phyloP scores from a whole-genome alignment of 495 filamentous ascomycete species.

The Penicillium ucsense region DNA sequence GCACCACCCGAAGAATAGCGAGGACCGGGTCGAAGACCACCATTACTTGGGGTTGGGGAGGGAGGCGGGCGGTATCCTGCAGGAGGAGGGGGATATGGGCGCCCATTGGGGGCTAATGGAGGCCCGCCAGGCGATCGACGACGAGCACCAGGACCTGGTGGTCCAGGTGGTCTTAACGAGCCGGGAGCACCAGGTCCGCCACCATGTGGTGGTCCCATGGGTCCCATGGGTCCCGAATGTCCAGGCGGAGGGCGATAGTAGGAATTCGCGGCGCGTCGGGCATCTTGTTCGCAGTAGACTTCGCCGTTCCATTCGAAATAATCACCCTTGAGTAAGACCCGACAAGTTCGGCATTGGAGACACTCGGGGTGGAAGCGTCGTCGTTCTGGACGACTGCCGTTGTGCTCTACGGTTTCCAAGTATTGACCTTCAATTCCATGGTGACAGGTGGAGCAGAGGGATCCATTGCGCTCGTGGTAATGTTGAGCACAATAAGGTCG shows the following conservation, averaged over 20 bases:
- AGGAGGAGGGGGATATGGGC: constrained; percentile 2
- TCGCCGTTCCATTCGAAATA: constrained; percentile 60
- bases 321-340: constrained; percentile 49
- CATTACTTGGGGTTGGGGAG: constrained; percentile 21
- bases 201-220: too few species aligned
- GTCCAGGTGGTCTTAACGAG: constrained; percentile 5
- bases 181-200: neutral
- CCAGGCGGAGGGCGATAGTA: constrained; percentile 20
- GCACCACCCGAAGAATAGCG: constrained; percentile 20
- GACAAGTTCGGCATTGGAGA: constrained; percentile 61
- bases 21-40: constrained; percentile 23
- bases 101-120: neutral
- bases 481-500: constrained; percentile 84
- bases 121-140: constrained; percentile 13
- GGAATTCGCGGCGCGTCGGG: constrained; percentile 48
- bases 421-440: constrained; percentile 89
- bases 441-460: constrained; percentile 70
- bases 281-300: constrained; percentile 80
- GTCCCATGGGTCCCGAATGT: constrained; percentile 17
- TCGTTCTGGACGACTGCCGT: constrained; percentile 38
- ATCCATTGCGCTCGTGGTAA: constrained; percentile 86
- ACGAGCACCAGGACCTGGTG: constrained; percentile 9
- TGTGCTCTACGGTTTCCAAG: constrained; percentile 58
- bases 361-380: constrained; percentile 82
- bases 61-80: constrained; percentile 13